These are phyloP conservation scores for Podaxis carcinomalis DNA, from an alignment of 768 basidiomycete genomes.

Conservation along the genomic window DNA sequence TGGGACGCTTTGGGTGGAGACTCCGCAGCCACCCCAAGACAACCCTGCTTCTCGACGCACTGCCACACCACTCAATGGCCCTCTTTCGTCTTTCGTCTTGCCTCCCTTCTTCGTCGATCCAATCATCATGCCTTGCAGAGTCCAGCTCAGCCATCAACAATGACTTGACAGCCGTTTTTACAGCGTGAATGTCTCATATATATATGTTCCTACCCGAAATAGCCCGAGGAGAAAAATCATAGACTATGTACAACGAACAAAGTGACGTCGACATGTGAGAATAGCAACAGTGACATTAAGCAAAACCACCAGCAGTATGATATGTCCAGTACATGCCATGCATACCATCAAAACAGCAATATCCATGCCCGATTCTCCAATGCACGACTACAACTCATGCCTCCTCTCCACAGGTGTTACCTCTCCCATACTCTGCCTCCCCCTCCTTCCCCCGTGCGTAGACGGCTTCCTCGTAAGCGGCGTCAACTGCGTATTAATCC, in stretches of 20 bases:
- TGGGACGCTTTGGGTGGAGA: not conserved
- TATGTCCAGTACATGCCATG: not conserved
- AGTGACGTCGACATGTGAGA: not conserved
- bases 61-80: not conserved
- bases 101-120: not conserved
- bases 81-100: not conserved
- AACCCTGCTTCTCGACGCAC: not conserved
- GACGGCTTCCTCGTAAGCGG: constrained; percentile 70
- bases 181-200: not conserved
- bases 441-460: constrained; percentile 39
- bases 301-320: not conserved
- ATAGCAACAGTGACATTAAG: not conserved
- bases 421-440: constrained; percentile 45
- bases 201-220: not conserved
- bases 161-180: not conserved
- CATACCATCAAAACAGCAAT: no score
- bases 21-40: constrained; percentile 6
- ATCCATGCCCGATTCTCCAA: not conserved
- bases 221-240: not conserved
- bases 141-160: not conserved
- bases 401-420: constrained; percentile 30
- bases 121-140: not conserved
- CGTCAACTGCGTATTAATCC: constrained; percentile 41
- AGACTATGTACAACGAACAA: not conserved
- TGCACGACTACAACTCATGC: not conserved